Evolutionary conservation across 2,329 filamentous ascomycete genomes (phyloP), one percentile per base, ranked within the genome.

Genomic region (Colletotrichum sp.): DNA sequence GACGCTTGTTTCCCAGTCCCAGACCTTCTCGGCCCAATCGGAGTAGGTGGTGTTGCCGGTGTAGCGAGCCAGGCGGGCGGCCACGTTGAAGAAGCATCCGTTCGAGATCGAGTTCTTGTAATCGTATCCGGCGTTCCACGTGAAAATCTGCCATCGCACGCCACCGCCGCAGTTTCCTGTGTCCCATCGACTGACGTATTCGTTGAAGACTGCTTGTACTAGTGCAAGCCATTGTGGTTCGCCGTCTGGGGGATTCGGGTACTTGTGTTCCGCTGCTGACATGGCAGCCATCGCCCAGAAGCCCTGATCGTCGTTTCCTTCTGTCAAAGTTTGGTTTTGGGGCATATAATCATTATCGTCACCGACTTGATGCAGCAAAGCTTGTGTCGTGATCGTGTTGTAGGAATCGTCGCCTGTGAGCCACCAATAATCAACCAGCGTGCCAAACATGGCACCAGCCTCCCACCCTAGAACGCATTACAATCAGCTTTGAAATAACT

Each of bases 221-320:
- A 97, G 89, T 8, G 92, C 92, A 18, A 97, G 89, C 94, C 94
- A 98, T 76, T 94, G 92, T 0, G 94, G 91, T 66, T 92, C 81
- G 70, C 88, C 90, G 0, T 86, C 77, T 0, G 91, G 89, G 5
- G 94, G 93, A 79, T 95, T 90, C 2, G 93, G 93, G 79, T 94
- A 96, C 76, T 92, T 92, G 79, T 93, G 91, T 83, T 97, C 95
- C 34, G 94, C 93, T 4, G 95, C 95, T 12, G 91, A 90, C 88
- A 97, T 94, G 75, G 93, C 94, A 1, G 95, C 91, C 87, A 96
- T 90, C 18, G 91, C 94, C 95, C 95, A 97, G 84, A 97, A 96
- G 7, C 94, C 93, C 83, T 95, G 94, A 79, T 95, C 94, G 78
- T 95, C 94, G 83, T 95, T 95, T 77, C 93, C 93, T 77, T 89